Evolutionary conservation across 179 eudicot genomes (phyloP).

Genomic region (Monotropa hypopitys): DNA sequence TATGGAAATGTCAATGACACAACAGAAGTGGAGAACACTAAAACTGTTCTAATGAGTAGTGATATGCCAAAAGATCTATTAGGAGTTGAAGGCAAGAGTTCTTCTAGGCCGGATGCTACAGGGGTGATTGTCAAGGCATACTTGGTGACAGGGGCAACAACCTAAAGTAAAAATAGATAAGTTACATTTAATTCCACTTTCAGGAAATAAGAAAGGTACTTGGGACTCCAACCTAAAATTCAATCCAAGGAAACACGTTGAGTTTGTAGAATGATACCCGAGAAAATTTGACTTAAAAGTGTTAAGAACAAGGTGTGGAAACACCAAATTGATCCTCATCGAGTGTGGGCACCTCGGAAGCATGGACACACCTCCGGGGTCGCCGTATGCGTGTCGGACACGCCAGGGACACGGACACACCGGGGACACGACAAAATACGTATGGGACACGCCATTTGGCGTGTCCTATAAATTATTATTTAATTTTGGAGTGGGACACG

Average conservation of each 20-base stretch:
- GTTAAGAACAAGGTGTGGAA: neutral
- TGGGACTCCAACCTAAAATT: neutral
- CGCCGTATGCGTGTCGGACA: too few species aligned
- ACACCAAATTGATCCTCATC: neutral
- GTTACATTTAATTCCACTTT: neutral
- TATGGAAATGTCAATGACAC: constrained; percentile 42
- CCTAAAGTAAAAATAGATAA: constrained; percentile 17
- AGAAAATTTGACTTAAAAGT: neutral
- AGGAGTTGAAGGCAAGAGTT: constrained; percentile 32
- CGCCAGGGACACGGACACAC: too few species aligned
- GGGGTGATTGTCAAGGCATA: constrained; percentile 45
- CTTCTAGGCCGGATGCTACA: constrained; percentile 40
- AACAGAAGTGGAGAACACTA: constrained; percentile 31
- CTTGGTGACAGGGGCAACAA: constrained; percentile 39
- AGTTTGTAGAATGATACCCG: neutral
- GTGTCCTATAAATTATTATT: too few species aligned
- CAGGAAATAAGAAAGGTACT: neutral
- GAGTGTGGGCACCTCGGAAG: too few species aligned
- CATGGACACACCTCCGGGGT: too few species aligned
- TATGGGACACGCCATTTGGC: too few species aligned
- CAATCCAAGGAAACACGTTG: neutral
- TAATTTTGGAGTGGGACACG: too few species aligned
- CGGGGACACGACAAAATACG: too few species aligned
- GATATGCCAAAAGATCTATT: constrained; percentile 18
- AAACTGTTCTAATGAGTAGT: constrained; percentile 29